Conservation (phyloP, 2,329 filamentous ascomycete genomes). For the Macrophomina pseudophaseolina region DNA sequence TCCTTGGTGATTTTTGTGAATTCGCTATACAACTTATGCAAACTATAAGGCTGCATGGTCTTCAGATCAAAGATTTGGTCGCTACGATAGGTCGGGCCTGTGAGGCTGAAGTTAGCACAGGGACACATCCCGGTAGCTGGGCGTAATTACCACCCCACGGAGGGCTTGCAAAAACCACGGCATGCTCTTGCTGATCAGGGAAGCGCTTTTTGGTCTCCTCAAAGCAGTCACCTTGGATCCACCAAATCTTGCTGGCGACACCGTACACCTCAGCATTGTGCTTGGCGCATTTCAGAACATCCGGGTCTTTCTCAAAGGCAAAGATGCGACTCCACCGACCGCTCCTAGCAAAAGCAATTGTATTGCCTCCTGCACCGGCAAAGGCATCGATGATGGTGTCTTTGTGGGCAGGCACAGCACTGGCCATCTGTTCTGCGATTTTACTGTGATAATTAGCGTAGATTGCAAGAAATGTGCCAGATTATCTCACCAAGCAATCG, state of each 20-base stretch:
- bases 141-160: constrained; percentile 70
- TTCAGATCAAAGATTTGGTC: constrained; percentile 79
- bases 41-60: constrained; percentile 87
- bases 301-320: constrained; percentile 82
- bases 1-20: constrained; percentile 51
- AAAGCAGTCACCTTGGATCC: constrained; percentile 88
- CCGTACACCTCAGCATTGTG: constrained; percentile 89
- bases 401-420: constrained; percentile 59
- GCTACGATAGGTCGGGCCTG: constrained; percentile 66
- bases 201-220: constrained; percentile 65
- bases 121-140: constrained; percentile 7
- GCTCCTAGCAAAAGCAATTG: constrained; percentile 88
- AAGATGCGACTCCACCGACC: constrained; percentile 82
- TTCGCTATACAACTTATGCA: constrained; percentile 49
- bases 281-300: constrained; percentile 85
- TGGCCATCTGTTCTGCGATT: constrained; percentile 74
- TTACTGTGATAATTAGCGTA: constrained; percentile 54
- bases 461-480: neutral
- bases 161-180: constrained; percentile 72
- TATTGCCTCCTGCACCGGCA: constrained; percentile 89
- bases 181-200: constrained; percentile 48
- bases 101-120: constrained; percentile 9
- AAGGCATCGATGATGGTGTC: constrained; percentile 84
- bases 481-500: constrained; percentile 74
- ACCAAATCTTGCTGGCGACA: constrained; percentile 77